Conservation (phyloP, 257 asterid genomes). For the Petrea volubilis region DNA sequence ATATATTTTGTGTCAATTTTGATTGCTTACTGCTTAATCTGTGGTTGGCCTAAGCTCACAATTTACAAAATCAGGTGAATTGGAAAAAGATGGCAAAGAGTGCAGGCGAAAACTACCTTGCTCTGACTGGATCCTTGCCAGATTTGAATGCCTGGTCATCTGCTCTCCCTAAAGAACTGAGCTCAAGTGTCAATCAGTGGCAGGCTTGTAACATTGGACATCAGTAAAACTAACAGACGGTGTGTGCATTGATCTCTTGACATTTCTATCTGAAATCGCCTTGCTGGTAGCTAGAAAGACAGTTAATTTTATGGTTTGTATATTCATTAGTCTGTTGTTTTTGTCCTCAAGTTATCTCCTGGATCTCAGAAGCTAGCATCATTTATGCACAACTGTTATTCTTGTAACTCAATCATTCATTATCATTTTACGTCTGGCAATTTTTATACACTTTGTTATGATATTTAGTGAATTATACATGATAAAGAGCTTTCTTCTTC, state of each 20-base stretch:
- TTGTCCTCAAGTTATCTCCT: neutral
- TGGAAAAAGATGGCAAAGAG: constrained; percentile 51
- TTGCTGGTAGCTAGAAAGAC: neutral
- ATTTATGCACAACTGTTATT: neutral
- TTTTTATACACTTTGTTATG: neutral
- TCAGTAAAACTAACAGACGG: neutral
- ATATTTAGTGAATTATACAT: neutral
- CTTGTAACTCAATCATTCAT: neutral
- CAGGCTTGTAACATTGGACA: constrained; percentile 30
- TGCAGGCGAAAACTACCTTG: constrained; percentile 75
- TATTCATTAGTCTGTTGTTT: neutral
- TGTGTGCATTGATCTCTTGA: neutral
- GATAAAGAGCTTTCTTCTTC: too few species aligned
- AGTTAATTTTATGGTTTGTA: neutral
- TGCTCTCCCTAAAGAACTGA: constrained; percentile 51
- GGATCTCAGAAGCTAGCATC: neutral
- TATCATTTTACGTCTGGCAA: neutral
- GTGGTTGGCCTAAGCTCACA: neutral
- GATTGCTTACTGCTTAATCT: neutral
- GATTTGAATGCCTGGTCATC: constrained; percentile 60
- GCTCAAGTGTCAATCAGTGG: constrained; percentile 53
- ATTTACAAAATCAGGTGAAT: constrained; percentile 33
- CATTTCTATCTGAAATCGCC: neutral
- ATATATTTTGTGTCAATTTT: neutral
- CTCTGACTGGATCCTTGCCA: constrained; percentile 67